Base-by-base conservation (phyloP, 345 rosid species). In the Boechera retrofracta region DNA sequence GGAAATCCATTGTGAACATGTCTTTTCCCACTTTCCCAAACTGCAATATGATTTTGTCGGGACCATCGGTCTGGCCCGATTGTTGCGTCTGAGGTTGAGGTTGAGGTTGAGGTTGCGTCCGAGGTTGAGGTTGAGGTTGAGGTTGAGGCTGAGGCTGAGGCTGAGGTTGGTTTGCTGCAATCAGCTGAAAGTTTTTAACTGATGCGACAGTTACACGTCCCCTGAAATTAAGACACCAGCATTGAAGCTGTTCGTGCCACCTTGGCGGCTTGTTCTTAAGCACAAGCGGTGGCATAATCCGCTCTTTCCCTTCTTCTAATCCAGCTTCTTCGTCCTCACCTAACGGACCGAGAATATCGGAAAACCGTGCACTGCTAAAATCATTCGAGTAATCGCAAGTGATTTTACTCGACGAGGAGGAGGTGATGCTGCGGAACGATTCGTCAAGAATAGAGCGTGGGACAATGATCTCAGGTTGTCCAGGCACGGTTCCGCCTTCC, bases 191-290 rank as follows among this genome's bases (percentile, higher is more conserved):
- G 69, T 94, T 94, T 85, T 94, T 94, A 31, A 94, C 97, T 1
- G 98, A 94, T 16, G 98, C 98, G 26, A 94, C 97, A 0, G 98
- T 91, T 60, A 94, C 98, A 69, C 97, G 85, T 76, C 98, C 98
- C 5, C 93, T 87, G 69, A 94, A 94, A 80, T 94, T 94, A 13
- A 94, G 84, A 82, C 98, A 91, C 98, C 98, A 94, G 67, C 98
- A 94, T 47, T 94, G 98, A 82, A 94, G 78, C 87, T 94, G 98
- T 49, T 94, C 98, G 1, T 91, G 98, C 98, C 98, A 94, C 73
- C 97, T 89, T 0, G 98, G 98, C 2, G 91, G 91, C 72, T 94
- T 94, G 83, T 94, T 94, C 18, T 85, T 77, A 28, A 94, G 94
- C 64, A 91, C 71, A 64, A 91, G 71, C 0, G 97, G 91, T 0